Percentiles rank a stretch among this genome's conserved stretches.
These are phyloP conservation scores for Blastobotrys attinorum DNA, from an alignment of 805 yeast genomes.

Conservation along the genomic window DNA sequence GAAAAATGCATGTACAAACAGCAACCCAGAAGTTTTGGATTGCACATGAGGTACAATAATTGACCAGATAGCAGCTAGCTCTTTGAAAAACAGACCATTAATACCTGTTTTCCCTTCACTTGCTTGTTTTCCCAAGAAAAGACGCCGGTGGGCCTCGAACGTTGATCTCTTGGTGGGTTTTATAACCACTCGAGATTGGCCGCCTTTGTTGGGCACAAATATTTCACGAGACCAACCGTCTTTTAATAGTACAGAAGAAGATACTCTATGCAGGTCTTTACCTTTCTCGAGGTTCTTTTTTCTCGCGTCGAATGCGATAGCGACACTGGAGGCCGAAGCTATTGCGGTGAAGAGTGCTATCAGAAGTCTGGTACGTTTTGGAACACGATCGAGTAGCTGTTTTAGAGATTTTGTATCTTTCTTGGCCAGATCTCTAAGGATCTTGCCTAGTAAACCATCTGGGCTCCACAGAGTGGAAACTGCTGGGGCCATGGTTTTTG, in stretches of 20 bases:
- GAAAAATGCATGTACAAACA: conserved; percentile 65
- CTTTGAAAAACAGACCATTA: conserved; percentile 62
- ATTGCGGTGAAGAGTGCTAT: neutral
- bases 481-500: conserved; percentile 4
- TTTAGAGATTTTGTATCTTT: conserved; percentile 3
- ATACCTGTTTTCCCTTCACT: conserved; percentile 23
- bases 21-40: conserved; percentile 56
- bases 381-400: neutral
- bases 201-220: conserved; percentile 20
- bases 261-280: conserved; percentile 15
- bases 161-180: conserved; percentile 23
- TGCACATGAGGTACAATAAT: conserved; percentile 71
- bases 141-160: conserved; percentile 26
- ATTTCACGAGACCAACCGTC: conserved; percentile 25
- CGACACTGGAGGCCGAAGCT: neutral
- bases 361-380: neutral
- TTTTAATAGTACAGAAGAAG: conserved; percentile 21
- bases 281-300: neutral
- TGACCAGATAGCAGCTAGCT: conserved; percentile 67
- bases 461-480: conserved; percentile 2
- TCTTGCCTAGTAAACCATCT: conserved; percentile 2
- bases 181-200: conserved; percentile 19
- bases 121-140: conserved; percentile 16
- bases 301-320: neutral
- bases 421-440: conserved; percentile 1